Conservation (phyloP, 2,329 filamentous ascomycete species). For the Colletotrichum brevisporum region DNA sequence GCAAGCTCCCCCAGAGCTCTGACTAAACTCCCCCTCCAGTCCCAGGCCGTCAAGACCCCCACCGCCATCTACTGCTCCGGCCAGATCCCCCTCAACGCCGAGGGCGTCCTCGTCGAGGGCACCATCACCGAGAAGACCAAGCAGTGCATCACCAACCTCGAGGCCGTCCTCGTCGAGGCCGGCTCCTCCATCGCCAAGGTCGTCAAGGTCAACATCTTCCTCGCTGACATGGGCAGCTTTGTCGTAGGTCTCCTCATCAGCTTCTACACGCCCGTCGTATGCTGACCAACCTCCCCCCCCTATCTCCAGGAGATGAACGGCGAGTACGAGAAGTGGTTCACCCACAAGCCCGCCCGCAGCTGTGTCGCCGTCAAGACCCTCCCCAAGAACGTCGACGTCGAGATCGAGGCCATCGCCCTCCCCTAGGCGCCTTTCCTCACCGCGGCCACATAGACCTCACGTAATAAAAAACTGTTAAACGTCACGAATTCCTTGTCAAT, state of each 20-base stretch:
- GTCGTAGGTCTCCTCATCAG: slow-evolving; percentile 59
- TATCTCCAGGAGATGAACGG: slow-evolving; percentile 79
- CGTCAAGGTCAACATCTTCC: slow-evolving; percentile 93
- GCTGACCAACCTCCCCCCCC: neutral
- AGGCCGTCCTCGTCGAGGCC: slow-evolving; percentile 85
- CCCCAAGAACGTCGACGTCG: slow-evolving; percentile 87
- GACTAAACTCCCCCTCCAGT: slow-evolving; percentile 56
- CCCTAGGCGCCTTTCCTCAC: slow-evolving; percentile 56
- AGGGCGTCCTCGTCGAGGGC: slow-evolving; percentile 70
- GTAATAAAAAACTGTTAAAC: slow-evolving; percentile 14
- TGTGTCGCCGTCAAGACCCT: slow-evolving; percentile 93
- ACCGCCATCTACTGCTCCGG: slow-evolving; percentile 77
- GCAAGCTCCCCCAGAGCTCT: neutral
- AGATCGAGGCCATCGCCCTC: slow-evolving; percentile 90
- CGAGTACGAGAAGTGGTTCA: slow-evolving; percentile 87
- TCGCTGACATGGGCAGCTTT: slow-evolving; percentile 93
- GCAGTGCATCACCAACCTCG: slow-evolving; percentile 81
- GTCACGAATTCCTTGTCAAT: neutral
- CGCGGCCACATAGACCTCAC: slow-evolving; percentile 1
- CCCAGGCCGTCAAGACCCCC: slow-evolving; percentile 77
- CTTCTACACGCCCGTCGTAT: neutral
- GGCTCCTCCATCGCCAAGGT: slow-evolving; percentile 84
- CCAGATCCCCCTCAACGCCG: slow-evolving; percentile 77
- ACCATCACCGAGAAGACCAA: slow-evolving; percentile 75
- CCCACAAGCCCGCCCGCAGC: slow-evolving; percentile 87